These are phyloP conservation scores for Oryza rufipogon DNA, from an alignment of 176 grass and related monocot species.

Conservation along the genomic window DNA sequence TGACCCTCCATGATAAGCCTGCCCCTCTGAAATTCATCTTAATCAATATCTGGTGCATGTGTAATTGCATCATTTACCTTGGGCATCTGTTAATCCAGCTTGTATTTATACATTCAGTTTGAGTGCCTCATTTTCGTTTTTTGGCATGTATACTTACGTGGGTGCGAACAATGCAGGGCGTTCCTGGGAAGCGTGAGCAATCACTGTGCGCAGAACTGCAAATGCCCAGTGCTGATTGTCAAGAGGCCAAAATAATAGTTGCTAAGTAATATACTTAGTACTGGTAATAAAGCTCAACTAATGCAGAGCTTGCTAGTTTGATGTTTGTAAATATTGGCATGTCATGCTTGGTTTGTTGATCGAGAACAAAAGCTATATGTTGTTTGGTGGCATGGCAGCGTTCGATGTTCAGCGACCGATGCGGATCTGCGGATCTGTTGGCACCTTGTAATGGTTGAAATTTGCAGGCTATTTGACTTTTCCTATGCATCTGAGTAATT, in stretches of 20 bases:
- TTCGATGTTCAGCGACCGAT: too few relatives aligned
- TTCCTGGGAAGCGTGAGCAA: slow-evolving; percentile 68
- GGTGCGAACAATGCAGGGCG: slow-evolving; percentile 30
- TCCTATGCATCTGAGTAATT: too few relatives aligned
- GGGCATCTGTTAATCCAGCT: neutral
- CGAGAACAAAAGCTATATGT: neutral
- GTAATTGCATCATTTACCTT: neutral
- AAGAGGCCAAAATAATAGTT: slow-evolving; percentile 47
- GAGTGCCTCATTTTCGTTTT: neutral
- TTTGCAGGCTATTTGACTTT: neutral
- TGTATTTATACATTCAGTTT: neutral
- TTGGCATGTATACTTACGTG: neutral
- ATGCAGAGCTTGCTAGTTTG: neutral
- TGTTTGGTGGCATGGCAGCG: neutral
- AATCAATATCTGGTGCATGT: neutral
- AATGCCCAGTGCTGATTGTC: slow-evolving; percentile 60
- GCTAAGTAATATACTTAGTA: neutral
- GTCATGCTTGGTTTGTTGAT: neutral
- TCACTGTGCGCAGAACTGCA: slow-evolving; percentile 62
- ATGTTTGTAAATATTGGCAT: slow-evolving; percentile 1
- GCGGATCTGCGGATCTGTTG: neutral
- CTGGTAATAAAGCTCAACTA: neutral
- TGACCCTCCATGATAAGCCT: neutral
- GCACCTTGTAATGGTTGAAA: neutral
- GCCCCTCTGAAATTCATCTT: neutral